These are phyloP conservation scores for Fomitopsis pinicola DNA, from an alignment of 1,284 basidiomycete genomes.

Conservation along the genomic window DNA sequence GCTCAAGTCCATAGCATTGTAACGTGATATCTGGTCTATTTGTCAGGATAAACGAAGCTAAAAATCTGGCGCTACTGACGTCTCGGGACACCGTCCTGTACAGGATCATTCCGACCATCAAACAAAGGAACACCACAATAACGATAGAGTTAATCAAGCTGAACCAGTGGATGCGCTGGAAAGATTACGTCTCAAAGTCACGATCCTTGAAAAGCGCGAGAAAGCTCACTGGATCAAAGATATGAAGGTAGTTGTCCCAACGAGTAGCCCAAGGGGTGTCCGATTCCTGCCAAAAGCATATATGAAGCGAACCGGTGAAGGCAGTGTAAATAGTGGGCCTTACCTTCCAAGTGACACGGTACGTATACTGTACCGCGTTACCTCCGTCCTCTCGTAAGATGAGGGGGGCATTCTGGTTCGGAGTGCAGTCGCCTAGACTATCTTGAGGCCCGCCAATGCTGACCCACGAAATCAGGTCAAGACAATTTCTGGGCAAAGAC, in stretches of 20 bases:
- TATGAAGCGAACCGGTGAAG: background rate
- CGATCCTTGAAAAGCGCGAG: background rate
- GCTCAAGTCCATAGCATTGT: constrained; percentile 91
- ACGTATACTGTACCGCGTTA: constrained; percentile 85
- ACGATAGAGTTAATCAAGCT: constrained; percentile 92
- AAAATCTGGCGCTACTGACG: constrained; percentile 46
- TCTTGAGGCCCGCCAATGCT: constrained; percentile 62
- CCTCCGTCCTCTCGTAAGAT: constrained; percentile 57
- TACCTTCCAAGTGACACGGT: constrained; percentile 85
- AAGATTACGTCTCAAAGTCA: constrained; percentile 3
- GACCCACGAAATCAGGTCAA: background rate
- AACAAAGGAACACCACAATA: constrained; percentile 87
- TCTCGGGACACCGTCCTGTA: constrained; percentile 86
- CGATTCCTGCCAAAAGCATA: constrained; percentile 52
- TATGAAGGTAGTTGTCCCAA: constrained; percentile 93
- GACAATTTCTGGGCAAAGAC: background rate
- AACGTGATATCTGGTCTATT: constrained; percentile 76
- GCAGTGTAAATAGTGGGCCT: constrained; percentile 22
- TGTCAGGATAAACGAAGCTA: background rate
- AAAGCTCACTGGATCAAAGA: constrained; percentile 55
- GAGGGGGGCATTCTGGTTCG: constrained; percentile 36
- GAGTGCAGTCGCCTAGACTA: constrained; percentile 29
- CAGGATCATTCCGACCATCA: constrained; percentile 92
- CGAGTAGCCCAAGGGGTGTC: constrained; percentile 89
- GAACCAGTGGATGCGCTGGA: constrained; percentile 79